Conservation (phyloP, 352 stramenopile genomes). For the Ophiocytium majus region DNA sequence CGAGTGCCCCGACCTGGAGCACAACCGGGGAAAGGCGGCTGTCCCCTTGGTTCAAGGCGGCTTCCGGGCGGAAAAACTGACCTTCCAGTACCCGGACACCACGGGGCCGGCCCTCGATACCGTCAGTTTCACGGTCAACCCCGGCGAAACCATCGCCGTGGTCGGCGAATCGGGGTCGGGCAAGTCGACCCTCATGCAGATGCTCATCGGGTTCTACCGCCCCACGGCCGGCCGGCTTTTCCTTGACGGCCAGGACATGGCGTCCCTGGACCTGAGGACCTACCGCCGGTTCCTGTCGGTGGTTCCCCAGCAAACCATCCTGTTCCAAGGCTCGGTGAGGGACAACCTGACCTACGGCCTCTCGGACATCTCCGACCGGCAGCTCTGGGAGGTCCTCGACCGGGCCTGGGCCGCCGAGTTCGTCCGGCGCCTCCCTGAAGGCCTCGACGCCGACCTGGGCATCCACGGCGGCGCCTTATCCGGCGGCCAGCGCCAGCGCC, state of each 20-base stretch:
- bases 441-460: slow-evolving; percentile 75
- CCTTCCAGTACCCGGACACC: not conserved
- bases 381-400: not conserved
- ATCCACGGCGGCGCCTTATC: slow-evolving; percentile 75
- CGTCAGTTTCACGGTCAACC: not conserved
- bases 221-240: not conserved
- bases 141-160: not conserved
- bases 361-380: not conserved
- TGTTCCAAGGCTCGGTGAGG: not conserved
- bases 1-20: not conserved
- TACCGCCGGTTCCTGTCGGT: not conserved
- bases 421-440: slow-evolving; percentile 63
- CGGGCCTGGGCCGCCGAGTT: not conserved
- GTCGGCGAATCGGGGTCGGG: not conserved
- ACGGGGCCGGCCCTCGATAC: not conserved
- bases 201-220: not conserved
- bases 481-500: slow-evolving; percentile 88
- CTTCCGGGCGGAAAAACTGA: not conserved
- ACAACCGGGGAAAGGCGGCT: not conserved
- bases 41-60: not conserved
- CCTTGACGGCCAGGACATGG: not conserved
- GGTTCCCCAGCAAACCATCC: not conserved
- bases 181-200: not conserved
- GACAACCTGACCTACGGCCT: not conserved
- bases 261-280: not conserved